phyloP scores from a whole-genome alignment of 2,329 filamentous ascomycete genomes.

The Xylaria hypoxylon region DNA sequence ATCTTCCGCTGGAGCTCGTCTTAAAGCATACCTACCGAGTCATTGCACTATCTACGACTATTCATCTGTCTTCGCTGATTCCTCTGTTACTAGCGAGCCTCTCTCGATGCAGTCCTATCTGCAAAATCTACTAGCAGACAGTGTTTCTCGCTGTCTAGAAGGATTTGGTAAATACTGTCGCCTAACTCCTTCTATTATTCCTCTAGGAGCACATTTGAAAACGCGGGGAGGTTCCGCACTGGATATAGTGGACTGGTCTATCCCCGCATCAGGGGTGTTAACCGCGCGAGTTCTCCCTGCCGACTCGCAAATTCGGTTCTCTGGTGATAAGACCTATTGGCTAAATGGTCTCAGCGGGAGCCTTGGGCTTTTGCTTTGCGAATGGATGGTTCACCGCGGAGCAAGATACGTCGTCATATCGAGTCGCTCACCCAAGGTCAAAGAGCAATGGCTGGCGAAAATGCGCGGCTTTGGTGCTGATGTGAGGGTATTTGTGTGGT shows the following conservation, averaged over 20 bases:
- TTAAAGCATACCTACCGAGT: constrained; percentile 2
- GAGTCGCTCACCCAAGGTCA: constrained; percentile 21
- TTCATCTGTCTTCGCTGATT: constrained; percentile 3
- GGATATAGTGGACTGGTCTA: background rate
- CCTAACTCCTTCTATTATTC: background rate
- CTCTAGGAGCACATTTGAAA: background rate
- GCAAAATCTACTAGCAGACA: constrained; percentile 3
- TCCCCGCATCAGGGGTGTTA: background rate
- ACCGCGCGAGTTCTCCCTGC: background rate
- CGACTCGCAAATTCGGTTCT: background rate
- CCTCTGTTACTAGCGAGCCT: background rate
- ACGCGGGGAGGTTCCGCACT: background rate
- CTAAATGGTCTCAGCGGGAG: constrained; percentile 26
- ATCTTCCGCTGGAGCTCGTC: background rate
- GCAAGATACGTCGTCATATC: constrained; percentile 29
- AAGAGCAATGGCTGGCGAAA: constrained; percentile 13
- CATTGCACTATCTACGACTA: background rate
- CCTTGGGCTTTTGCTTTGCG: constrained; percentile 29
- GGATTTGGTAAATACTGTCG: background rate
- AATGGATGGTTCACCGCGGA: constrained; percentile 32
- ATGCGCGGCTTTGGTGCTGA: background rate
- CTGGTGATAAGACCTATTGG: constrained; percentile 27
- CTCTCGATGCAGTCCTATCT: background rate
- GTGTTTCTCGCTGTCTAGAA: constrained; percentile 2
- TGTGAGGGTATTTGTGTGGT: background rate